Base-by-base conservation (phyloP, 257 asterid species). In the Linaria vulgaris region DNA sequence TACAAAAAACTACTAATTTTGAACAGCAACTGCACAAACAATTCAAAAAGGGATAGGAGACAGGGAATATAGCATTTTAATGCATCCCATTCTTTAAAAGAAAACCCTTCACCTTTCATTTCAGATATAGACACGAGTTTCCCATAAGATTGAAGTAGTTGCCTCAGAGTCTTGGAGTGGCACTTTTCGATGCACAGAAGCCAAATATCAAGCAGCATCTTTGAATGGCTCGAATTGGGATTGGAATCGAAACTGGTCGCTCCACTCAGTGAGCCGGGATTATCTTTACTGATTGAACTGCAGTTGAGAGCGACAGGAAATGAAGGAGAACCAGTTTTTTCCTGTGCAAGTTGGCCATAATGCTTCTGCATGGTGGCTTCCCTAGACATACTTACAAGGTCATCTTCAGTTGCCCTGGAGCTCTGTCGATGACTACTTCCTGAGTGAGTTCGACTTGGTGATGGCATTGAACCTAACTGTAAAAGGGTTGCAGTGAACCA, bases 401-500 rank as follows among this genome's bases (percentile, higher is more conserved):
- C 95, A 49, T 89, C 97, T 31, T 78, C 96, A 52, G 87, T 79
- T 56, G 86, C 78, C 77, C 80, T 85, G 17, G 90, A 82, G 77
- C 95, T 90, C 82, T 75, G 95, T 16, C 95, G 72, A 59, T 80
- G 79, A 69, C 96, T 84, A 69, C 92, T 84, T 45, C 88, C 95
- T 3, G 92, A 85, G 71, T 82, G 95, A 54, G 88, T 79, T 65
- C 57, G 86, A 68, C 83, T 94, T 0, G 87, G 87, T 5, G 94
- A 82, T 46, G 97, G 78, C 21, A 72, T 53, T 0, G 96, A 90
- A 60, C 99, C 97, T 66, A 94, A 76, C 66, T 90, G 97, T 52
- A 94, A 74, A n/a, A 94, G 73, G 41, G 99, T 94, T 64, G 96
- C 99, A 1, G 96, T 90, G 84, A 94, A 94, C 97, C 99, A 94